Base-by-base conservation (phyloP, 257 asterid species). In the Nicotiana undulata region DNA sequence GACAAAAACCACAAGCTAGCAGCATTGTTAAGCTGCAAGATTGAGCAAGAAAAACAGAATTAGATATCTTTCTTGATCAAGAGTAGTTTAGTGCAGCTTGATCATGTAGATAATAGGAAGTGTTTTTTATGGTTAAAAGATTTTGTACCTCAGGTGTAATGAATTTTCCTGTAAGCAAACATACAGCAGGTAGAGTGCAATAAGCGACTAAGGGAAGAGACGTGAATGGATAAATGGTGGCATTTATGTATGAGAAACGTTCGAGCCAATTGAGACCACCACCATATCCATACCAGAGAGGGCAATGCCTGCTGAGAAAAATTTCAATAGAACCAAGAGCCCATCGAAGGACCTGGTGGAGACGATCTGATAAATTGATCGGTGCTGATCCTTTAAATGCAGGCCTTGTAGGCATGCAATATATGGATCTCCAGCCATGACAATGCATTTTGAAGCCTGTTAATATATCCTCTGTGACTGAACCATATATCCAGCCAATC, bases 401-500 rank as follows among this genome's bases (percentile, higher is more conserved):
- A 0, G 87, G 70, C 34, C 84, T 81, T 52, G 13, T 52, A 15
- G 88, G 86, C 28, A 74, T 76, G 10, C 88, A 87, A 22, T 87
- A 87, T 4, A 87, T 81, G 51, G 89, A 87, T 72, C 88, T 74
- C 89, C 89, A 87, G 3, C 89, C 89, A 37, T 74, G 89, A 55
- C 87, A 84, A 18, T 87, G 89, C 89, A 87, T 87, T 60, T 83
- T 83, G 58, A 84, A 82, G 10, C 89, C 86, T 29, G 88, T 87
- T 49, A 87, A 60, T n/a, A 84, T 85, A 59, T 84, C 89, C 32
- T 86, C 89, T 5, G 86, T 86, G 9, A 86, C 86, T 61, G 89
- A 87, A 37, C 89, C 89, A 65, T 84, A 87, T 28, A 84, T 87
- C 88, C 86, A 84, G 17, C 89, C 89, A 80, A 84, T 72, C 84